Evolutionary conservation across 768 basidiomycete species (phyloP).

Genomic region (Rhodocollybia butyracea): DNA sequence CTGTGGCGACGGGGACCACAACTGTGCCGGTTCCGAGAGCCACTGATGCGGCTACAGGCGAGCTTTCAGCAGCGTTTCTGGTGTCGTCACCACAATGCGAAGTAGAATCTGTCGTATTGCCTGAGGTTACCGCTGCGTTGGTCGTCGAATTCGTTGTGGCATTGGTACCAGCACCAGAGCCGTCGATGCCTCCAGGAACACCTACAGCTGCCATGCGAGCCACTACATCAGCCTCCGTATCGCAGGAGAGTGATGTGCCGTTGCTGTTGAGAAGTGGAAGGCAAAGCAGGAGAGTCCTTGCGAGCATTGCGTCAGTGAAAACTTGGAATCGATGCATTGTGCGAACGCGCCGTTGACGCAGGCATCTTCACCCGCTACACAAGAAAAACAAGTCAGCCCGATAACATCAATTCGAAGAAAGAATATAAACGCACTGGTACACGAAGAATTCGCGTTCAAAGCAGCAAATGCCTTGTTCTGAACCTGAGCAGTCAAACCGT

Average conservation of each 20-base stretch:
- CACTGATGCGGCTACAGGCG: neutral
- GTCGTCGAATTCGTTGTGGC: neutral
- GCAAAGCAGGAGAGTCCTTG: conserved; percentile 39
- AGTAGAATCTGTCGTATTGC: neutral
- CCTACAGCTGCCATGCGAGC: conserved; percentile 39
- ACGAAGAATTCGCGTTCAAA: conserved; percentile 41
- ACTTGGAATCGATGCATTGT: conserved; percentile 40
- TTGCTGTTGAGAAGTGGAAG: conserved; percentile 45
- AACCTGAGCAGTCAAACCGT: conserved; percentile 47
- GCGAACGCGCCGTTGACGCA: conserved; percentile 41
- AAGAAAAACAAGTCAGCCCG: conserved; percentile 8
- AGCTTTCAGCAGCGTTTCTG: neutral
- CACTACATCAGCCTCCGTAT: conserved; percentile 33
- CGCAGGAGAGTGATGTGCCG: conserved; percentile 45
- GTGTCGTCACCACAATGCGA: neutral
- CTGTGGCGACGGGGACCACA: neutral
- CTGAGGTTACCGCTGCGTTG: neutral
- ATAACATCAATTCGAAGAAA: neutral
- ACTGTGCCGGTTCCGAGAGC: neutral
- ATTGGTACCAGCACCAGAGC: conserved; percentile 12
- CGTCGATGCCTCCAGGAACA: conserved; percentile 40
- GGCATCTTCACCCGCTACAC: conserved; percentile 32
- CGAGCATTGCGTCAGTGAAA: conserved; percentile 33
- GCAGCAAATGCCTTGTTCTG: conserved; percentile 46
- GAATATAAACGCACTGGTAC: conserved; percentile 34